Evolutionary conservation across 2,329 filamentous ascomycete species (phyloP).

Genomic region (Leptodontidium sp.): DNA sequence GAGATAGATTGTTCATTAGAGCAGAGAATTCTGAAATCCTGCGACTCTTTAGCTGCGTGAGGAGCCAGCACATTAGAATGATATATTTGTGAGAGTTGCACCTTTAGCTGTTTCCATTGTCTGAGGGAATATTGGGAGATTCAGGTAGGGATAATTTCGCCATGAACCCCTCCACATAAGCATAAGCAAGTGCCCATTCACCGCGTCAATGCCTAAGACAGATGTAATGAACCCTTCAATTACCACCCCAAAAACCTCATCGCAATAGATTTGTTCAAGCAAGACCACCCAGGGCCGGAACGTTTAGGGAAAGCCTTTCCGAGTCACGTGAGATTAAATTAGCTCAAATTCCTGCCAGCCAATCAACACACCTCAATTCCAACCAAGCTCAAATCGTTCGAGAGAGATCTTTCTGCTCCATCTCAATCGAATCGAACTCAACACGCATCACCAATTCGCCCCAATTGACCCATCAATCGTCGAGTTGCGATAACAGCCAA

Average conservation of each 20-base stretch:
- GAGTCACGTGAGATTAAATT: not conserved
- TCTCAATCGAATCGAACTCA: conserved; percentile 20
- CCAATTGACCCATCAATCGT: conserved; percentile 27
- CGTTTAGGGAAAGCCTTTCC: not conserved
- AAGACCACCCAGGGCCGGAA: not conserved
- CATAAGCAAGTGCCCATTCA: no score
- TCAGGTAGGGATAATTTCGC: no score
- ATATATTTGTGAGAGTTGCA: no score
- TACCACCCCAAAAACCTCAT: no score
- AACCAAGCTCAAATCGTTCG: conserved; percentile 29
- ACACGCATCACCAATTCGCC: conserved; percentile 22
- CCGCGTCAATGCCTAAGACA: no score
- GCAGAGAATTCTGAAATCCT: not conserved
- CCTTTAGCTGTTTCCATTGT: no score
- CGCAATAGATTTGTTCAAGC: not conserved
- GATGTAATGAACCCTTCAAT: no score
- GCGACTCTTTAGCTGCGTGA: no score
- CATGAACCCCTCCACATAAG: no score
- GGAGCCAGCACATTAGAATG: no score
- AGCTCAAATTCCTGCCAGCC: conserved; percentile 31
- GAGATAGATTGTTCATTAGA: not conserved
- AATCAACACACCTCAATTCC: conserved; percentile 43
- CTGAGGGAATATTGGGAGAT: no score
- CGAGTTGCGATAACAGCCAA: conserved; percentile 29
- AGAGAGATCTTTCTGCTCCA: conserved; percentile 27